Percentiles rank a stretch among this genome's conserved stretches.
Evolutionary conservation across 2,329 filamentous ascomycete species (phyloP).

Genomic region (Claviceps sp.): DNA sequence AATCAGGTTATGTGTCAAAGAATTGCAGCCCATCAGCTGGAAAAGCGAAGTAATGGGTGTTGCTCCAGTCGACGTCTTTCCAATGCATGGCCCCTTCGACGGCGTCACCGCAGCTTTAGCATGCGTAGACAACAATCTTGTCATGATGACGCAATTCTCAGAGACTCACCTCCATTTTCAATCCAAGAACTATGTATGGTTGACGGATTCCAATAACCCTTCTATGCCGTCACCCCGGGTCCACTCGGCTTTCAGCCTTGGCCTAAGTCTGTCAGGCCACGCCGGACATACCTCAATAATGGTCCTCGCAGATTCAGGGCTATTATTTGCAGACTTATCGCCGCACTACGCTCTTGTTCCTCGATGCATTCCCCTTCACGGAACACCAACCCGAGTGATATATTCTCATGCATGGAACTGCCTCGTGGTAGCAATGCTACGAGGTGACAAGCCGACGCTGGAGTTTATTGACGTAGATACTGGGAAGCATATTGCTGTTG

Average conservation of each 20-base stretch:
- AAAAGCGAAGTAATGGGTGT: conserved; percentile 21
- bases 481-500: conserved; percentile 35
- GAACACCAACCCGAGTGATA: conserved; percentile 37
- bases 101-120: conserved; percentile 24
- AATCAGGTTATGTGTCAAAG: conserved; percentile 14
- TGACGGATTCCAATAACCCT: conserved; percentile 34
- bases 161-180: conserved; percentile 18
- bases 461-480: conserved; percentile 44
- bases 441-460: conserved; percentile 32
- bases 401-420: conserved; percentile 40
- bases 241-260: conserved; percentile 32
- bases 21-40: conserved; percentile 14
- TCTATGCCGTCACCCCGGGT: conserved; percentile 33
- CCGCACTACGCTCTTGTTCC: conserved; percentile 32
- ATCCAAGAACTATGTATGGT: conserved; percentile 34
- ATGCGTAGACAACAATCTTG: conserved; percentile 34
- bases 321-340: conserved; percentile 42
- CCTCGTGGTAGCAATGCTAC: conserved; percentile 37
- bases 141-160: conserved; percentile 28
- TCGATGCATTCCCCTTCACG: conserved; percentile 32
- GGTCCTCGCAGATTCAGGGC: conserved; percentile 33
- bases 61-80: conserved; percentile 22
- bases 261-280: conserved; percentile 23
- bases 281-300: conserved; percentile 30
- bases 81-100: conserved; percentile 13